Base-by-base conservation (phyloP, 2,329 filamentous ascomycete species). In the Chaetomiaceae sp. region DNA sequence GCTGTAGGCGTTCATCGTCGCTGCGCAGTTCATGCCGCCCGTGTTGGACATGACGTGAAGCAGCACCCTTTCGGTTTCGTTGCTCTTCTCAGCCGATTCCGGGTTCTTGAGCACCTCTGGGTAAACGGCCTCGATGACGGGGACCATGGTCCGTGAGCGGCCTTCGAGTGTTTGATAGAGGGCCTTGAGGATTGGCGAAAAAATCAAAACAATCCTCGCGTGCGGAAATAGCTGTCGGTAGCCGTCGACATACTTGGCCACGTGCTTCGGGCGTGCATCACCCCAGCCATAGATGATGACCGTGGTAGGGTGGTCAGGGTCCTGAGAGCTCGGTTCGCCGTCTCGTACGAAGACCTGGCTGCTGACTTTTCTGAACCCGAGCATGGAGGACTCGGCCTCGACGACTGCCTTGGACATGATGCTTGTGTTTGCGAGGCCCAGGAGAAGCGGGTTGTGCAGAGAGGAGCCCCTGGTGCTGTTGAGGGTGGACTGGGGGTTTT, bases 1-100 rank as follows among this genome's bases (percentile, higher is more conserved):
- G 4, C 63, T 63, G 61, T 74, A 79, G 0, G 71, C 74, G 54
- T 77, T 69, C 12, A 79, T 59, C 0, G 74, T 71, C 1, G 76
- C 70, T 0, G 73, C 75, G 43, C 72, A 70, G 66, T 75, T 77
- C 50, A 78, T 77, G 14, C 71, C 76, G 13, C 79, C 79, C 0
- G 78, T 80, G 62, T 81, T 82, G 54, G 78, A 82, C 72, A 82
- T 79, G 56, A 68, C 66, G 49, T 82, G 78, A 1, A 77, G 61
- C 16, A 81, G 64, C 12, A 82, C 65, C 2, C 70, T 27, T 10
- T 27, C 25, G 25, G n/a, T 65, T 20, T 47, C 41, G 23, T 42
- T 40, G 21, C 14, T 12, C 31, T 41, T 23, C 35, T 41, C 17
- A 63, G 61, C 31, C 9, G 39, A 16, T 17, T 64, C 53, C 7